Percentiles rank a stretch among this genome's conserved stretches.
Evolutionary conservation across 345 rosid species (phyloP).

Genomic region (Anastatica hierochuntica): DNA sequence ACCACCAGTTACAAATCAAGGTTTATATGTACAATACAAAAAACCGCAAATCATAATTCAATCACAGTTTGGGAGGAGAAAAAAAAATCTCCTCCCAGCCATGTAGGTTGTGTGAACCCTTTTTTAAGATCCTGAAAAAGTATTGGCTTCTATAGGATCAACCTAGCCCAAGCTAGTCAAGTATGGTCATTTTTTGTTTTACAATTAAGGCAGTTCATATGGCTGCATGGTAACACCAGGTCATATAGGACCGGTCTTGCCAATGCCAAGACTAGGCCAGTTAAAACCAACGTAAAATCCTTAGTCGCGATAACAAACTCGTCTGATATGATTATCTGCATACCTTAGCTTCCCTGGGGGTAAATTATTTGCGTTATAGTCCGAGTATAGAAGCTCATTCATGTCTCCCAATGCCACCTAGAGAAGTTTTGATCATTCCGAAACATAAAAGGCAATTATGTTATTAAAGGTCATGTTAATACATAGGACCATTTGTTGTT

Average conservation of each 20-base stretch:
- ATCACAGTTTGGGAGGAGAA: background rate
- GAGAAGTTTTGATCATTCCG: constrained; percentile 2
- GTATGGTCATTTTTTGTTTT: background rate
- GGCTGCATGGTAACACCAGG: background rate
- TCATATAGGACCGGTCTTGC: background rate
- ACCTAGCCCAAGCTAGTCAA: background rate
- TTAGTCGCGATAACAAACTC: background rate
- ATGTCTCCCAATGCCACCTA: constrained; percentile 93
- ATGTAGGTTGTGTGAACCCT: background rate
- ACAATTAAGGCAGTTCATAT: background rate
- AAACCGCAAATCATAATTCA: background rate
- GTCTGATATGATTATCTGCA: background rate
- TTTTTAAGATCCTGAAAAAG: background rate
- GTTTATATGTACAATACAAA: background rate
- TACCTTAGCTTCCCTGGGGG: constrained; percentile 83
- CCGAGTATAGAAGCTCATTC: constrained; percentile 51
- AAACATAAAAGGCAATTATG: background rate
- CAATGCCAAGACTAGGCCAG: background rate
- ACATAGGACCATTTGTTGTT: background rate
- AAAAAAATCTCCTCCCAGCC: background rate
- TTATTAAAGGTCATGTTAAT: background rate
- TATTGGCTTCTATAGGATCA: background rate
- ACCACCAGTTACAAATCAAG: constrained; percentile 2
- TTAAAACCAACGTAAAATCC: background rate
- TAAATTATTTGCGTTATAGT: constrained; percentile 60